These are phyloP conservation scores for Parastagonospora nodorum DNA, from an alignment of 2,329 filamentous ascomycete species.

Conservation along the genomic window DNA sequence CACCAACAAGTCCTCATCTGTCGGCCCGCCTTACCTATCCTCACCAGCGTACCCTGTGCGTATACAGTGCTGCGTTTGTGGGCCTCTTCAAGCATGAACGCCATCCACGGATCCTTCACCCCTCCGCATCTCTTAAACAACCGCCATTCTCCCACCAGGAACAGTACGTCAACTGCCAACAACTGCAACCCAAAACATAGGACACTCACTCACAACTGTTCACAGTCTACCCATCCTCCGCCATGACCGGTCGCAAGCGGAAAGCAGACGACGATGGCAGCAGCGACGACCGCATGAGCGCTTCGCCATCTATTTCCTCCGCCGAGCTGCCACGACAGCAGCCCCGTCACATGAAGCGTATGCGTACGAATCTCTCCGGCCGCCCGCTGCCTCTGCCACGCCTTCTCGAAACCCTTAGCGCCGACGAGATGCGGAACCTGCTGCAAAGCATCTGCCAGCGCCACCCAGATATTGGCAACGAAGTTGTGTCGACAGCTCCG, in stretches of 20 bases:
- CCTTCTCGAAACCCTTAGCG: slow-evolving; percentile 92
- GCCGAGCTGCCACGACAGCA: slow-evolving; percentile 73
- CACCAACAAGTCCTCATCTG: not conserved
- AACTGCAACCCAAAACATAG: slow-evolving; percentile 8
- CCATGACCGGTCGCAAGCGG: slow-evolving; percentile 70
- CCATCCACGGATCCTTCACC: slow-evolving; percentile 62
- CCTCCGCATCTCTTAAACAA: slow-evolving; percentile 63
- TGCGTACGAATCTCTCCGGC: slow-evolving; percentile 71
- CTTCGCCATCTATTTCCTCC: slow-evolving; percentile 83
- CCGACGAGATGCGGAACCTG: slow-evolving; percentile 79
- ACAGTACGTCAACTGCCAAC: slow-evolving; percentile 55
- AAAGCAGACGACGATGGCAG: slow-evolving; percentile 76
- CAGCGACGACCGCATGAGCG: slow-evolving; percentile 81
- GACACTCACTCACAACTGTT: slow-evolving; percentile 12
- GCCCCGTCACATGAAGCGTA: slow-evolving; percentile 59
- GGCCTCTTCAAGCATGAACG: slow-evolving; percentile 59
- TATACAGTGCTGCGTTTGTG: slow-evolving; percentile 21
- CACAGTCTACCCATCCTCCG: slow-evolving; percentile 44
- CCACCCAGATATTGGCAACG: slow-evolving; percentile 82
- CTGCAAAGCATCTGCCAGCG: slow-evolving; percentile 91
- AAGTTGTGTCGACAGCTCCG: slow-evolving; percentile 82
- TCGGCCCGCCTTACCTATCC: not conserved
- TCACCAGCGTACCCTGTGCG: slow-evolving; percentile 16
- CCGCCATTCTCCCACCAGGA: slow-evolving; percentile 64
- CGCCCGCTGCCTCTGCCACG: slow-evolving; percentile 70